Base-by-base conservation (phyloP, 1,284 basidiomycete genomes). In the Gomphus bonarii region DNA sequence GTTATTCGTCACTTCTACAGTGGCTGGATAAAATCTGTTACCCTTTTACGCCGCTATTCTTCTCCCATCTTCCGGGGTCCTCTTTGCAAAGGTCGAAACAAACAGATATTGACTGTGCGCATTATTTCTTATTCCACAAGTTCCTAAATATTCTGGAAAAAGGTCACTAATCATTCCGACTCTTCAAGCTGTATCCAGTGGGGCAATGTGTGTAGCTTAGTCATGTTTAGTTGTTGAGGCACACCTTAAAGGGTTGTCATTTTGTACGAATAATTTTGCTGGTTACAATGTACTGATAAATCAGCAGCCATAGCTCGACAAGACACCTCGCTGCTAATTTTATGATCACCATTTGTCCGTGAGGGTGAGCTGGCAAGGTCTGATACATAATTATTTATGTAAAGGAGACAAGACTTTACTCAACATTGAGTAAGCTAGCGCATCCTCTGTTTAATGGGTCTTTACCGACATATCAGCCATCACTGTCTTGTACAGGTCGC, bases 401-500 rank as follows among this genome's bases (percentile, higher is more conserved):
- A 25, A 25, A 25, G 25, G 25, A 25, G 25, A 25, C 25, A 20
- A 36, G 30, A 20, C 22, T 10, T n/a, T n/a, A 12, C 14, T 36
- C 48, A 16, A 73, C 75, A 28, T 65, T 77, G 30, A 76, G 84
- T 56, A 81, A 81, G 28, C 73, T 82, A 5, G 81, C 81, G 1
- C 84, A 80, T 64, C 82, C 82, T 0, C 69, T 84, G 1, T 82
- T 77, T 67, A 78, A 73, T 62, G 64, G 68, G 8, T 81, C 79
- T 70, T 70, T 81, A 22, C 73, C 77, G 3, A 66, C 77, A 0
- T 82, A 83, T 65, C 74, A 66, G 67, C 25, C 66, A 70, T 20
- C 44, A 69, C 74, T 55, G 61, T 72, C 3, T 52, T 60, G 3
- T 67, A 68, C 36, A 54, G 67, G 2, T 58, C 65, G 0, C 68